phyloP scores from a whole-genome alignment of 805 yeast genomes.

The Yarrowia bubula region DNA sequence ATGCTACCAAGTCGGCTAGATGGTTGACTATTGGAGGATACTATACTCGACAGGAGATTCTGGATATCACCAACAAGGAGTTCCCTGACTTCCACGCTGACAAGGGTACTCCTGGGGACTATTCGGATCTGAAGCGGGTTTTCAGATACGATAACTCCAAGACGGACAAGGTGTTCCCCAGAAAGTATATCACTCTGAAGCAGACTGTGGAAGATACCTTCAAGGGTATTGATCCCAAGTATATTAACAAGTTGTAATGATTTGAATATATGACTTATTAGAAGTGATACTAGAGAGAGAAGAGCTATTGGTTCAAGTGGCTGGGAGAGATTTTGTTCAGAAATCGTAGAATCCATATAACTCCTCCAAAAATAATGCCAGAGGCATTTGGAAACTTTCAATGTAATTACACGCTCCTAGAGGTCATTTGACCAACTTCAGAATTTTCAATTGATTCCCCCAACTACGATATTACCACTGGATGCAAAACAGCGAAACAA shows the following conservation, averaged over 20 bases:
- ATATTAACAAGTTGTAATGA: not conserved
- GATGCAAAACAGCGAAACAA: too few species aligned
- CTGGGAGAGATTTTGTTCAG: too few species aligned
- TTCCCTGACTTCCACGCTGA: not conserved
- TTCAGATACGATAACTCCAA: slow-evolving; percentile 13
- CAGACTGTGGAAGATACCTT: not conserved
- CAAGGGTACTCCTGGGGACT: slow-evolving; percentile 6
- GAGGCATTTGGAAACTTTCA: too few species aligned
- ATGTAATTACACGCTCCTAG: too few species aligned
- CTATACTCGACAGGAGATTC: slow-evolving; percentile 29
- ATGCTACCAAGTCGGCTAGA: slow-evolving; percentile 34
- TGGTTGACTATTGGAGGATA: slow-evolving; percentile 35
- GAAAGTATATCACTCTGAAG: not conserved
- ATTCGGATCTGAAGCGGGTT: not conserved
- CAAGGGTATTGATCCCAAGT: slow-evolving; percentile 4
- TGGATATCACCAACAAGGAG: slow-evolving; percentile 29
- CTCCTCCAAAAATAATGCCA: too few species aligned
- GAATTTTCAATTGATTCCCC: too few species aligned
- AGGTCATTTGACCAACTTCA: too few species aligned
- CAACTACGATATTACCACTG: too few species aligned
- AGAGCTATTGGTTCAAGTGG: too few species aligned
- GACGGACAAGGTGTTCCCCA: slow-evolving; percentile 17
- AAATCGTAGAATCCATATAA: too few species aligned
- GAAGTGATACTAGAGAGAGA: too few species aligned
- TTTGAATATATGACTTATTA: not conserved